Conservation (phyloP, 176 grass and related monocot species). For the Carex kokanica region DNA sequence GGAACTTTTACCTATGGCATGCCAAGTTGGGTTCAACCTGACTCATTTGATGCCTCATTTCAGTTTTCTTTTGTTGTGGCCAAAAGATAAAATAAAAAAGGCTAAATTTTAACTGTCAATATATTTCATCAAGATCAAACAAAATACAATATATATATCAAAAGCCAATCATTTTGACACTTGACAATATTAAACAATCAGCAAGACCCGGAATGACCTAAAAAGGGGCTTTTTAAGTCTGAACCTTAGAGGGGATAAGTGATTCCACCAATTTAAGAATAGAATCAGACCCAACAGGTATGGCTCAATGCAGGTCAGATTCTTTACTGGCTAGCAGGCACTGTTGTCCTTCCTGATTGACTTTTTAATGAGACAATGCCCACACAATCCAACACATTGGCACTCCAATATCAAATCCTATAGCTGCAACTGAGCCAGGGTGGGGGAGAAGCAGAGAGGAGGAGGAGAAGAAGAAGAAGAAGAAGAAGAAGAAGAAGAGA, state of each 20-base stretch:
- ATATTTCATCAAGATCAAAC: background rate
- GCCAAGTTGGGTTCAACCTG: background rate
- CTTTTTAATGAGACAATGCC: background rate
- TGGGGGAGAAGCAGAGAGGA: too few relatives aligned
- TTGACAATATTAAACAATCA: background rate
- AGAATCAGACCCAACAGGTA: background rate
- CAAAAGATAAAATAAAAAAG: slow-evolving; percentile 7
- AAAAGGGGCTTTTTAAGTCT: background rate
- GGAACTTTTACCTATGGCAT: background rate
- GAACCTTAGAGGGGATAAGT: background rate
- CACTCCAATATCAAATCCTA: background rate
- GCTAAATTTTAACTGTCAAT: background rate
- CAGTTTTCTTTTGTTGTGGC: background rate
- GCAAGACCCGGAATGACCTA: background rate
- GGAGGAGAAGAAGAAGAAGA: background rate
- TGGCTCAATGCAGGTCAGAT: background rate
- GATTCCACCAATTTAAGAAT: slow-evolving; percentile 3
- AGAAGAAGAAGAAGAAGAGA: background rate
- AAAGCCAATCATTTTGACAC: background rate
- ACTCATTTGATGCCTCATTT: background rate
- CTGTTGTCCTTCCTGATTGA: background rate
- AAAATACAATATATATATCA: background rate
- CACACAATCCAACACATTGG: background rate
- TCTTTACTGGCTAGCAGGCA: background rate
- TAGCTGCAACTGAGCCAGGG: background rate